Conservation (phyloP, 148 eudicot genomes). For the Rhododendron williamsianum region DNA sequence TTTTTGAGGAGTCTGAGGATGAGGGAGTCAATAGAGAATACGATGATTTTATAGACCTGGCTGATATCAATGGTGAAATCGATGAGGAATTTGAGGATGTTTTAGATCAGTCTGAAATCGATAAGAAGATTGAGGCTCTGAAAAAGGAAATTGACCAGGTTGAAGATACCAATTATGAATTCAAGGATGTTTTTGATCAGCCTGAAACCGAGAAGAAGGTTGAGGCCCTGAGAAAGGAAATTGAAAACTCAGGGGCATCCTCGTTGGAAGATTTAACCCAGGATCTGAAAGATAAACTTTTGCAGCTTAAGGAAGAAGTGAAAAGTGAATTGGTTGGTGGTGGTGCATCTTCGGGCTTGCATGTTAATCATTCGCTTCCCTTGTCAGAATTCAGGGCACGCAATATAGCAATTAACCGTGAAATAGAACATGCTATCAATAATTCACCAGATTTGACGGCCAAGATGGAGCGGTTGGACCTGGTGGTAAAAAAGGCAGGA, state of each 20-base stretch:
- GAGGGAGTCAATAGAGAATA: neutral
- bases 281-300: constrained; percentile 44
- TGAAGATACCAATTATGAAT: constrained; percentile 45
- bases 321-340: constrained; percentile 41
- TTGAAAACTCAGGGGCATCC: constrained; percentile 47
- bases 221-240: constrained; percentile 55
- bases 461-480: constrained; percentile 54
- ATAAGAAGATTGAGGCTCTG: neutral
- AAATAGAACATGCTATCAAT: constrained; percentile 46
- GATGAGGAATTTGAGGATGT: neutral
- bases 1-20: neutral
- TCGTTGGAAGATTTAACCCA: constrained; percentile 30
- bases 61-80: neutral
- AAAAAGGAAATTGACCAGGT: constrained; percentile 18
- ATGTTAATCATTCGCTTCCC: constrained; percentile 20
- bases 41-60: neutral
- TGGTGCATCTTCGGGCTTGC: constrained; percentile 46
- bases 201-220: constrained; percentile 58
- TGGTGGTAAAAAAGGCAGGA: constrained; percentile 44
- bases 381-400: constrained; percentile 24
- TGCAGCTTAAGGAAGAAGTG: constrained; percentile 44
- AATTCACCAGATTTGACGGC: constrained; percentile 59
- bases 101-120: neutral
- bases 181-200: constrained; percentile 38
- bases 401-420: constrained; percentile 40